Conservation (phyloP, 805 yeast genomes). For the Lipomyces spencermartinsiae region DNA sequence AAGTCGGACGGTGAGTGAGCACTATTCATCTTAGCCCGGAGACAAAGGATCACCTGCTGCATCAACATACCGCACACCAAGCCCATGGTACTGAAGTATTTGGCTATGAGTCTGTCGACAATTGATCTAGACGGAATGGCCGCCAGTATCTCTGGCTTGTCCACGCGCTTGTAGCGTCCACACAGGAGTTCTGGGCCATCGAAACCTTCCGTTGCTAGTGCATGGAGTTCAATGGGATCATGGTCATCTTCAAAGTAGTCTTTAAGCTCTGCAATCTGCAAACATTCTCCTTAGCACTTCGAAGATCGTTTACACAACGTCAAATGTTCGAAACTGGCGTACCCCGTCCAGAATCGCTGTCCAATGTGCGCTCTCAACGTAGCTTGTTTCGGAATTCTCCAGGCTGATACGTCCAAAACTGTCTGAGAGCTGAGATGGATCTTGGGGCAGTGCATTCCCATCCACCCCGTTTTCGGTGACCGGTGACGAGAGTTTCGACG, state of each 20-base stretch:
- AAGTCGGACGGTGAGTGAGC: constrained; percentile 28
- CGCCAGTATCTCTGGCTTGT: not conserved
- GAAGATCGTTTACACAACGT: not conserved
- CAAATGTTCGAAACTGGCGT: not conserved
- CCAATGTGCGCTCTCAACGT: not conserved
- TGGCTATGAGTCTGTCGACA: not conserved
- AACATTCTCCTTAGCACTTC: not conserved
- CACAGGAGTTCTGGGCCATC: not conserved
- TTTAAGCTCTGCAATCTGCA: constrained; percentile 4
- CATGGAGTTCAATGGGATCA: not conserved
- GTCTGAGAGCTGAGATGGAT: not conserved
- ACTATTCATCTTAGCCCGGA: not conserved
- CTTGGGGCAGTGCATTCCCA: no score
- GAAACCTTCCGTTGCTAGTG: not conserved
- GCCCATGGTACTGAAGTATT: not conserved
- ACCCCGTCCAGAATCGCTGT: constrained; percentile 1
- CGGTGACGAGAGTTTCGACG: no score
- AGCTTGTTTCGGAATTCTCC: not conserved
- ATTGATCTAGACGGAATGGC: not conserved
- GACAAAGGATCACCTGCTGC: not conserved
- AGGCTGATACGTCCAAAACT: not conserved
- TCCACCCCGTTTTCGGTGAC: no score
- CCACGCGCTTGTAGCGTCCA: not conserved
- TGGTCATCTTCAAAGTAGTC: not conserved
- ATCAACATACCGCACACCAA: not conserved